These are phyloP conservation scores for Aspergillus costaricaensis DNA, from an alignment of 2,329 filamentous ascomycete species.

Conservation along the genomic window DNA sequence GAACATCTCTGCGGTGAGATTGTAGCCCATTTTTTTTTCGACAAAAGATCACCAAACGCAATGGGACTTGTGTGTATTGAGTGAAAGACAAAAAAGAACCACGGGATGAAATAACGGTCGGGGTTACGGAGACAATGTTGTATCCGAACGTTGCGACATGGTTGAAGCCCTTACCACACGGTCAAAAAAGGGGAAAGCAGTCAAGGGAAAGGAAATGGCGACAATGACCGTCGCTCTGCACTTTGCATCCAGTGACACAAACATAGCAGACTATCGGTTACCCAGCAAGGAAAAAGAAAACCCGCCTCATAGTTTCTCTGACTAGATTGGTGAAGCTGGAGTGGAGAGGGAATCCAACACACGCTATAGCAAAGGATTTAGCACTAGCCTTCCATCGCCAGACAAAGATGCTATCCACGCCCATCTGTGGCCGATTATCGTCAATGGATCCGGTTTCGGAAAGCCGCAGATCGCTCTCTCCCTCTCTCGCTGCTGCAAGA, in stretches of 20 bases:
- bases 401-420: not conserved
- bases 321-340: not conserved
- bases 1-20: slow-evolving; percentile 22
- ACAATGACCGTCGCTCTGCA: not conserved
- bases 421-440: not conserved
- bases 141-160: not conserved
- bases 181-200: not conserved
- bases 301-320: not conserved
- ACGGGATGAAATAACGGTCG: not conserved
- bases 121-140: not conserved
- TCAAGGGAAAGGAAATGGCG: not conserved
- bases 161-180: not conserved
- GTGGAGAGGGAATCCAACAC: not conserved
- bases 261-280: not conserved
- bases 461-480: not conserved
- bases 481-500: not conserved
- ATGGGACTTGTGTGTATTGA: not conserved
- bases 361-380: not conserved
- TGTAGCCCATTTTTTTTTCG: slow-evolving; percentile 15
- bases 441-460: not conserved
- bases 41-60: not conserved
- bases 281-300: not conserved
- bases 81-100: not conserved
- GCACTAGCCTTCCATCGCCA: not conserved
- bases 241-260: not conserved